Percentiles rank a stretch among this genome's conserved stretches.
These are phyloP conservation scores for Turritis glabra DNA, from an alignment of 345 rosid genomes.

Conservation along the genomic window DNA sequence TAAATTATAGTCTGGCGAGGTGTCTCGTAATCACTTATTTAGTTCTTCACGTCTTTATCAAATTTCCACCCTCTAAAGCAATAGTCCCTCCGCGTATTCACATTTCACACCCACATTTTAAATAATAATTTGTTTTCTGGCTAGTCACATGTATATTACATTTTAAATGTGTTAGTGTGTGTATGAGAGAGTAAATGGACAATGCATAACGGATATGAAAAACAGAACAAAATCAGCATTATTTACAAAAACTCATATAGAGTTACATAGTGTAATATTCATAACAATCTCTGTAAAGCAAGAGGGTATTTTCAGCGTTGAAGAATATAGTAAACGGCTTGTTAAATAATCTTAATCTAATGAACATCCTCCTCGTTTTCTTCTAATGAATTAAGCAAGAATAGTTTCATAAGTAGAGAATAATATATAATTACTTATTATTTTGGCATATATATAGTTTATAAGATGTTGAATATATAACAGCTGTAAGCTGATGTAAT, in stretches of 20 bases:
- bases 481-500: slow-evolving; percentile 36
- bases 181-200: neutral
- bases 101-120: neutral
- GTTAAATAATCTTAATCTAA: too few relatives aligned
- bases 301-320: too few relatives aligned
- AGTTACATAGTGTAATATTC: too few relatives aligned
- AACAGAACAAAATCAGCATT: neutral
- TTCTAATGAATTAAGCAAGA: slow-evolving; percentile 10
- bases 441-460: neutral
- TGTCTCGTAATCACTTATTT: slow-evolving; percentile 10
- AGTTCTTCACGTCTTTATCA: slow-evolving; percentile 31
- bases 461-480: slow-evolving; percentile 7
- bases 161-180: neutral
- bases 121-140: neutral
- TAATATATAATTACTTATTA: neutral
- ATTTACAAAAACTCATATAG: neutral
- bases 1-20: neutral
- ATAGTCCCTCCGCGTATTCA: slow-evolving; percentile 26
- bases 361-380: neutral
- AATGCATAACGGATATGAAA: neutral
- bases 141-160: neutral
- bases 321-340: too few relatives aligned
- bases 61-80: slow-evolving; percentile 29
- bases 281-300: too few relatives aligned
- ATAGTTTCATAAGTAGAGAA: neutral